Evolutionary conservation across 2,329 filamentous ascomycete genomes (phyloP), one percentile per base, ranked within the genome.

Genomic region (Fusarium anguioides): DNA sequence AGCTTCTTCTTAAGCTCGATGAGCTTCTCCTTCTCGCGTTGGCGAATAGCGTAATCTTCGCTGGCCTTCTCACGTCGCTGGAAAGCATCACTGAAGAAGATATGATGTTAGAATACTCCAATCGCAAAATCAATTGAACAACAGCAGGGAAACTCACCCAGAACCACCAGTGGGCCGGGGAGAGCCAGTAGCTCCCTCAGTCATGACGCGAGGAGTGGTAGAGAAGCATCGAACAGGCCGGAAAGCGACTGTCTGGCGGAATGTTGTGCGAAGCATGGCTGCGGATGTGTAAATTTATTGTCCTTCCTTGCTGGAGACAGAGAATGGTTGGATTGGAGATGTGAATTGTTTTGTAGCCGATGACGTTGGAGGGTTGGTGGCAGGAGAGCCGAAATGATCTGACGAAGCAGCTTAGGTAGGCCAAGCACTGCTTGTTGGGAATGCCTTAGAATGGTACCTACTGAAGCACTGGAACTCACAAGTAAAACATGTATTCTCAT

Each of bases 1-100:
- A 97, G 86, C 84, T 88, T 89, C 82, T 86, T 84, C 81, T 87
- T 90, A 74, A 97, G 89, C 77, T 87, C 87, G 50, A 86, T 73
- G 66, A 97, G 90, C 93, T 97, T 97, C 83, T 94, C 89, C 82
- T 89, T 88, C 87, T 98, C 96, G 77, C 94, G 92, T 83, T 91
- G 84, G 75, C 89, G 88, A 82, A 99, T 94, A 81, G 91, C 92
- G 73, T 88, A 87, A 79, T 94, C 90, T 84, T 98, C 96, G 77
- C 83, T 86, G 71, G 95, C 95, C 78, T 90, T 87, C 82, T 99
- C 96, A 74, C 96, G 93, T 82, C 91, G 91, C 82, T 90, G 93
- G 87, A 97, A 99, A 57, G 93, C 89, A 78, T 99, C 95, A 73
- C 95, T 97, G 70, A 72, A 35, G 7, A 20, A 11, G 7, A 1